phyloP scores from a whole-genome alignment of 2,329 filamentous ascomycete genomes.

The Fusarium mangiferae region DNA sequence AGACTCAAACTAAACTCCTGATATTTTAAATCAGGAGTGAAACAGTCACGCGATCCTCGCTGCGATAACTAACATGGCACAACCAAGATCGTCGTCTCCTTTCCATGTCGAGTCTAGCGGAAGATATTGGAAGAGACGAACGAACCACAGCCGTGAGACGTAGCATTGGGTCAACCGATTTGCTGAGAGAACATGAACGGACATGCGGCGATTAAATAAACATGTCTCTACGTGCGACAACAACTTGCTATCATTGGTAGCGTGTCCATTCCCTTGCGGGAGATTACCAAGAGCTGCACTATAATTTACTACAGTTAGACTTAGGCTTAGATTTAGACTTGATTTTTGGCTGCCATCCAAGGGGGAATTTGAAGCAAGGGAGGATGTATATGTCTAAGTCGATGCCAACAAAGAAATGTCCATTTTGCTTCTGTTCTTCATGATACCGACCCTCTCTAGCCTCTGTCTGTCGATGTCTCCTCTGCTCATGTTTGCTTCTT shows the following conservation, averaged over 20 bases:
- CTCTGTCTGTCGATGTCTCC: neutral
- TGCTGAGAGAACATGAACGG: conserved; percentile 1
- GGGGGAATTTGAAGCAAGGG: conserved; percentile 6
- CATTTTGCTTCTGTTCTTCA: neutral
- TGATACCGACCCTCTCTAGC: neutral
- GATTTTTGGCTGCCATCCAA: neutral
- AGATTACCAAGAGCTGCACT: neutral
- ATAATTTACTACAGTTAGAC: neutral
- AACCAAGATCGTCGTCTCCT: neutral
- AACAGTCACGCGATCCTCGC: neutral
- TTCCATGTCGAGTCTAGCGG: conserved; percentile 10
- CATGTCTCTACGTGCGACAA: conserved; percentile 18
- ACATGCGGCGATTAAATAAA: neutral
- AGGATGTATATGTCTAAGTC: conserved; percentile 3
- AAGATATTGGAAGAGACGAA: conserved; percentile 7
- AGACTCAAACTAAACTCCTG: neutral
- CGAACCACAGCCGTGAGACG: conserved; percentile 5
- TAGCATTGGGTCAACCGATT: conserved; percentile 11
- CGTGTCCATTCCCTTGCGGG: neutral
- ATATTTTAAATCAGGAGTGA: neutral
- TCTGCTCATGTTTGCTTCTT: neutral
- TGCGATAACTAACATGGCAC: neutral
- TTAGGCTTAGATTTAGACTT: conserved; percentile 16
- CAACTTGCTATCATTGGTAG: conserved; percentile 5
- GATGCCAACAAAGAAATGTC: neutral